Evolutionary conservation across 176 grass and related monocot species (phyloP).

Genomic region (Chrysopogon serrulatus): DNA sequence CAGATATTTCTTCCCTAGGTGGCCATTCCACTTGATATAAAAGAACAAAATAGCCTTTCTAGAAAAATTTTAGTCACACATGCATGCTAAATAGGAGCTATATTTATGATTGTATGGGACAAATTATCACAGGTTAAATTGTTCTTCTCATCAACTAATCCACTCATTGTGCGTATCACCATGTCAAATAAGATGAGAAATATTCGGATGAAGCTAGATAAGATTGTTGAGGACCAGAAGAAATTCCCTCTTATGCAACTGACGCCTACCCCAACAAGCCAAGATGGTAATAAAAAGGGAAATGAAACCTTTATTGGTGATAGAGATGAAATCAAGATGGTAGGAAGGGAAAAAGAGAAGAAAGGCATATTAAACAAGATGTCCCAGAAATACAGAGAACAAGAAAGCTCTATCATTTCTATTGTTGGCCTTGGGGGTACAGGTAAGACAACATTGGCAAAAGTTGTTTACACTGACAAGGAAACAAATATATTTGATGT

Average conservation of each 20-base stretch:
- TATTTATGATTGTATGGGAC: no score
- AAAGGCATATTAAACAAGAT: constrained; percentile 10
- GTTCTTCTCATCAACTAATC: neutral
- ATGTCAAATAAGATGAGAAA: neutral
- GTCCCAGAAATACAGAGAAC: neutral
- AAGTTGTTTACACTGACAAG: constrained; percentile 19
- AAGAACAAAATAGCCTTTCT: no score
- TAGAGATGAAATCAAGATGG: neutral
- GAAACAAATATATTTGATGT: constrained; percentile 15
- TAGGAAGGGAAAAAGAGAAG: constrained; percentile 35
- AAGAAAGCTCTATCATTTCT: constrained; percentile 22
- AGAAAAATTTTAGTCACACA: no score
- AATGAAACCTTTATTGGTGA: neutral
- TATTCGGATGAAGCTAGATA: neutral
- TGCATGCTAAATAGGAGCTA: no score
- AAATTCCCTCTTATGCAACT: neutral
- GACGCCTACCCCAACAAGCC: neutral
- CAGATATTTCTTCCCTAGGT: no score
- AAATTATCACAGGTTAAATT: neutral
- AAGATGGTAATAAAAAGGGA: neutral
- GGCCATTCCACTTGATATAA: no score
- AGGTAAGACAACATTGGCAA: constrained; percentile 44
- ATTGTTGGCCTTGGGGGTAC: constrained; percentile 42
- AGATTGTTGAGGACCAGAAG: neutral
- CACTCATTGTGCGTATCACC: neutral